Base-by-base conservation (phyloP, 768 basidiomycete genomes). In the Filobasidium wieringae region DNA sequence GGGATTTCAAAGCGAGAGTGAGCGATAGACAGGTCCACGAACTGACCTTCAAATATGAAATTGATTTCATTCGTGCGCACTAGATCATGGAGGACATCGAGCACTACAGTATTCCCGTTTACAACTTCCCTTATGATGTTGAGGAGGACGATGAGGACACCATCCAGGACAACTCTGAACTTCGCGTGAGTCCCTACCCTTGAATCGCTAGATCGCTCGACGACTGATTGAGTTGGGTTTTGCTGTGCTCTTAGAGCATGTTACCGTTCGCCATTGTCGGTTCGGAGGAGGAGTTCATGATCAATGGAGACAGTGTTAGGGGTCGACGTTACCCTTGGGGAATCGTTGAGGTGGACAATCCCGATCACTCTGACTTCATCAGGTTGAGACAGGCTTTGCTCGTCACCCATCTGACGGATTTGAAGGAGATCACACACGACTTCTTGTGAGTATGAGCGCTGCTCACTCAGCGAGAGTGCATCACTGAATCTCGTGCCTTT, bases 1-100 rank as follows among this genome's bases (percentile, higher is more conserved):
- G 82, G 55, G 90, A 85, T 11, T 99, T 99, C 83, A 99, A 93
- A 80, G 91, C 91, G 76, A 80, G 95, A 36, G 74, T 72, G 58
- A 88, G 76, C 66, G 80, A n/a, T n/a, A n/a, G n/a, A n/a, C n/a
- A n/a, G n/a, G n/a, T n/a, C n/a, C n/a, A 63, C n/a, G 37, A 58
- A 22, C 49, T 4, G 54, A 14, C 39, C 17, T 3, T 36, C 41
- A 36, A n/a, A 57, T 4, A 24, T 45, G 15, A 19, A 30, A 7
- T 30, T 40, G 19, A 19, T 22, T 19, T 15, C 26, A 32, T 54
- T 14, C 53, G 15, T 56, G 24, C 22, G 4, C 14, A 32, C 11
- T 64, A 95, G 91, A 84, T 99, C 68, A 99, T 97, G 93, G 93
- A 99, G 75, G 95, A 99, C 72, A 99, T 99, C 66, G 93, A 96